Conservation (phyloP, 305 asterid species). For the Fraxinus sp. region DNA sequence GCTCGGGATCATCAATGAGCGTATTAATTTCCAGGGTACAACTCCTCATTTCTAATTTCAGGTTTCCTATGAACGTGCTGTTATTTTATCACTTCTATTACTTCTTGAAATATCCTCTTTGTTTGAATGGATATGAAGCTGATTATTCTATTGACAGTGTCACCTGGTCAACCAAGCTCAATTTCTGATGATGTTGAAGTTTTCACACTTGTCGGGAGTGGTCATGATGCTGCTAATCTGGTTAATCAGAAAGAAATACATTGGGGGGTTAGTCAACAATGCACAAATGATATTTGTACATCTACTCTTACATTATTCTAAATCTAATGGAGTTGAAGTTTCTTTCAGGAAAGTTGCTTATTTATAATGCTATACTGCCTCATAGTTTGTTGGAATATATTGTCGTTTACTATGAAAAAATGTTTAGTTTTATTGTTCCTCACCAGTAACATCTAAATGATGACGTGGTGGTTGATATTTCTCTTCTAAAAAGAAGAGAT, state of each 20-base stretch:
- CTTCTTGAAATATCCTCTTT: constrained; percentile 8
- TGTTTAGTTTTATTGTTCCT: neutral
- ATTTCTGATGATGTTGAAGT: constrained; percentile 86
- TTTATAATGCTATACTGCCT: constrained; percentile 13
- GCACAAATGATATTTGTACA: neutral
- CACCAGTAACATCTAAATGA: neutral
- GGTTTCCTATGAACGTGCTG: neutral
- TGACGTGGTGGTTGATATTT: neutral
- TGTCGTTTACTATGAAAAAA: neutral
- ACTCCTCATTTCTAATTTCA: constrained; percentile 8
- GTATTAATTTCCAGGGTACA: constrained; percentile 80
- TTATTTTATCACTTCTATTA: constrained; percentile 10
- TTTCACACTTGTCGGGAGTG: constrained; percentile 75
- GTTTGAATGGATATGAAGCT: constrained; percentile 19
- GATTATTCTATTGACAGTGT: constrained; percentile 52
- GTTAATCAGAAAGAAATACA: constrained; percentile 87
- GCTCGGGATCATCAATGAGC: constrained; percentile 95
- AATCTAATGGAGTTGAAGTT: constrained; percentile 4
- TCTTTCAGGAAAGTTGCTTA: neutral
- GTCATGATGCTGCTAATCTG: constrained; percentile 76
- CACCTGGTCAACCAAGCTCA: constrained; percentile 90
- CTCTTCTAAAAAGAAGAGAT: neutral
- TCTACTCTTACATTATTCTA: neutral
- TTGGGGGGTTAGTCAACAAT: constrained; percentile 81
- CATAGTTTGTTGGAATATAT: constrained; percentile 9